Evolutionary conservation across 208 protist genomes (phyloP), one percentile per base, ranked within the genome.

Genomic region (Leishmania aethiopica): DNA sequence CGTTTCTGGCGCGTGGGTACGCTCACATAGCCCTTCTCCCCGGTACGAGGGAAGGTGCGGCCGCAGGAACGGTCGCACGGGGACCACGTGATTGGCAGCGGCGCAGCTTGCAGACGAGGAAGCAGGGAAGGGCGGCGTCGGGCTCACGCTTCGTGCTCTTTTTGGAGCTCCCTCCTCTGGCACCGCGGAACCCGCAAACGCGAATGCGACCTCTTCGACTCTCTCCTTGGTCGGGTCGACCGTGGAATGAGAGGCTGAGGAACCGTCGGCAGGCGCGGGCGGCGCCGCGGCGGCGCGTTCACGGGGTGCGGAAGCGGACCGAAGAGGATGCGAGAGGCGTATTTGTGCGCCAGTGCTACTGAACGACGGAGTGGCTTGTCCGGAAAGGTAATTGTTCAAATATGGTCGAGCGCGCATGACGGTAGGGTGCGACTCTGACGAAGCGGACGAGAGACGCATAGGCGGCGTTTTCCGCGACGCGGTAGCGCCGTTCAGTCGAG

Each of bases 311-410:
- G 83, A 60, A 45, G 49, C 6, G 42, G 53, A 59, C 15, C 7
- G 37, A 25, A 45, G 13, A 47, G 40, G 64, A 59, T 57, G 75
- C 49, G 22, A 32, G 32, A 64, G 8, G 42, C 49, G 15, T 37
- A 45, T 40, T 2, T 25, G 69, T 32, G 62, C 15, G 42, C 59
- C 35, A 47, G 6, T 42, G 51, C 47, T 79, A n/a, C 35, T 37
- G 75, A 70, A 19, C 40, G 82, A n/a, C 2, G 49, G 28, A 4
- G 67, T 71, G 13, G 75, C 40, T 11, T 80, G 75, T 15, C 75
- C 81, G 19, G 78, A n/a, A 49, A 85, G 59, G 45, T 81, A 85
- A 73, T 85, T 85, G 53, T 85, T 85, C 57, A 81, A 45, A 7
- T 75, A 77, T 72, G 82, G 67, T 6, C 55, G n/a, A 35, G 70